Evolutionary conservation across 345 rosid species (phyloP), one percentile per base, ranked within the genome.

Genomic region (Balakata baccata): DNA sequence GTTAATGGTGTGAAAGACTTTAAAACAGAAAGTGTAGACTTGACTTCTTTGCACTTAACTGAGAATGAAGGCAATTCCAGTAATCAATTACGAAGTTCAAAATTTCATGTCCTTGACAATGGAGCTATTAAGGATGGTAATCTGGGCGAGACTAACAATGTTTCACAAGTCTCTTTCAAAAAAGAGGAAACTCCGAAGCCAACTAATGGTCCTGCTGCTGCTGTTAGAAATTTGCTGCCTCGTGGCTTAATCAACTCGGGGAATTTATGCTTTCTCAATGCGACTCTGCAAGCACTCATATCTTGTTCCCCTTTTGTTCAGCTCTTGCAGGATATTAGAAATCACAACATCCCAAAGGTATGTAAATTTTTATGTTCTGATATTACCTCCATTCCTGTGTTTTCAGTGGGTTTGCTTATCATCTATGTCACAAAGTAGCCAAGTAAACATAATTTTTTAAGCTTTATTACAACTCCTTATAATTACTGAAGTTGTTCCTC

Each of bases 171-270:
- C 39, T 39, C 65, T 69, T 50, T 74, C 56, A 57, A 81, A 23
- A 70, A 78, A 71, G 84, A 75, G 81, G 82, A 67, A 37, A 73
- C 20, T 43, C 66, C 23, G 41, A 80, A 86, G 71, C 80, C 77
- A 68, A 50, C 78, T 34, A 62, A 77, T 54, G 90, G 81, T 64
- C 66, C 89, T 74, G 47, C 79, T 60, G 46, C 83, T 25, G 65
- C 81, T 58, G 67, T 71, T 68, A 87, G 69, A 65, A 78, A 76
- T 78, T 81, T 91, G 39, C 76, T 81, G 47, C 97, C 97, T 2
- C 90, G 92, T 69, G 99, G 99, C 70, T 86, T 95, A 67, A 87
- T 91, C 64, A 95, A 95, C 78, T 84, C 86, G 0, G 97, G 99
- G 54, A 95, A 95, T 80, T 69, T 89, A 75, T 95, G 99, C 77